A percentile compares a stretch with the other conserved stretches of the same genome.
Evolutionary conservation across 2,329 filamentous ascomycete genomes (phyloP).

Genomic region (Lomentospora prolificans): DNA sequence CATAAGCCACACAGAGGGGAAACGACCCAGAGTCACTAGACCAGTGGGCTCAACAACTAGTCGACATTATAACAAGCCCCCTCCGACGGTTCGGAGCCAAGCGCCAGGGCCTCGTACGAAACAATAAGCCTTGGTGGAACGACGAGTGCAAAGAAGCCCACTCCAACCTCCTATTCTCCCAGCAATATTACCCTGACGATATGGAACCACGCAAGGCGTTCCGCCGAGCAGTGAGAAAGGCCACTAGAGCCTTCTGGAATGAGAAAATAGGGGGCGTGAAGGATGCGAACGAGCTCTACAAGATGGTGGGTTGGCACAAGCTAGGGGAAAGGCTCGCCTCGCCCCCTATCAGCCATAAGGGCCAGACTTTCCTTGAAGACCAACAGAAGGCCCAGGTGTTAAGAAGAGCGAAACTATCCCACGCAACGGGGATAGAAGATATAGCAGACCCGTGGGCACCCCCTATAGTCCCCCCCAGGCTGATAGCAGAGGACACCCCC

Average conservation of each 20-base stretch:
- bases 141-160: background rate
- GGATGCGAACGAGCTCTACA: background rate
- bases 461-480: background rate
- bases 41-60: background rate
- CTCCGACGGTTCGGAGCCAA: background rate
- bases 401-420: background rate
- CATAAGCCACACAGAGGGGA: background rate
- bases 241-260: background rate
- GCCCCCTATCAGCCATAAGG: background rate
- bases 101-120: background rate
- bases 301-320: background rate
- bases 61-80: background rate
- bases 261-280: background rate
- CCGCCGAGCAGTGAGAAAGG: background rate
- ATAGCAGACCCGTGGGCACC: background rate
- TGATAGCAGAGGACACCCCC: background rate
- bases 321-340: background rate
- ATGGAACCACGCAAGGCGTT: background rate
- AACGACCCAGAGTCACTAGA: background rate
- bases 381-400: background rate
- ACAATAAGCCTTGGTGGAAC: background rate
- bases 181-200: background rate
- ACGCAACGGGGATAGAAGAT: background rate
- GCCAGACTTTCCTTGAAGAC: background rate
- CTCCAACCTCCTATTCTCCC: background rate